phyloP scores from a whole-genome alignment of 2,329 filamentous ascomycete species.

The Cladophialophora bantiana region DNA sequence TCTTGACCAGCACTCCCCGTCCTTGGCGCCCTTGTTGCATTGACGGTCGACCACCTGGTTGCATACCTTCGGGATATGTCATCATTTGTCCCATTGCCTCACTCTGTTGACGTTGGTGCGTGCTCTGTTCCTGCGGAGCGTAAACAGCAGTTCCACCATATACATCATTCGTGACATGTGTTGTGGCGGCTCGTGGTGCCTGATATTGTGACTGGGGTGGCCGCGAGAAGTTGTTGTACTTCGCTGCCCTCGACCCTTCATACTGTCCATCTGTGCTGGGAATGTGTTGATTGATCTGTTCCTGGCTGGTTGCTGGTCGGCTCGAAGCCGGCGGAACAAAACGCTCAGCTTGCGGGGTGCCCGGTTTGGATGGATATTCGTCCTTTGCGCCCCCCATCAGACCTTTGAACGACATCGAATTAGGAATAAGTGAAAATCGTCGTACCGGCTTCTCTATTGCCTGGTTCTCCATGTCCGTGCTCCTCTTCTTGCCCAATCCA shows the following conservation, averaged over 20 bases:
- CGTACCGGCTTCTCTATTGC: conserved; percentile 63
- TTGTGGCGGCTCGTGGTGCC: conserved; percentile 18
- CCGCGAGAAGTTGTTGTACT: conserved; percentile 40
- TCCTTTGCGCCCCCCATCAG: conserved; percentile 66
- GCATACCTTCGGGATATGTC: conserved; percentile 51
- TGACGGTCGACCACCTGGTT: conserved; percentile 46
- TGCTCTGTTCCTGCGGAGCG: conserved; percentile 33
- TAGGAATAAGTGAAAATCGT: conserved; percentile 74
- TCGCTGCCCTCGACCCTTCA: conserved; percentile 28
- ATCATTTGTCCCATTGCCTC: conserved; percentile 43
- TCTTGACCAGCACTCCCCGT: conserved; percentile 76
- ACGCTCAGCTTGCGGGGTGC: conserved; percentile 47
- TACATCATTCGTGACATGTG: conserved; percentile 35
- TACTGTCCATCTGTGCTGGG: conserved; percentile 36
- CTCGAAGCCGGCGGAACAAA: conserved; percentile 31
- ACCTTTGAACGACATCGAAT: conserved; percentile 68
- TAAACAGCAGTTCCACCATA: conserved; percentile 42
- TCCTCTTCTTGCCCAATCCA: conserved; percentile 73
- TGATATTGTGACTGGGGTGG: conserved; percentile 37
- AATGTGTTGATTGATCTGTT: conserved; percentile 27
- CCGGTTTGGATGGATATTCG: conserved; percentile 53
- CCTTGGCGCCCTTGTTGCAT: conserved; percentile 51
- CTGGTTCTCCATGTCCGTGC: conserved; percentile 70
- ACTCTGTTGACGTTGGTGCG: conserved; percentile 47
- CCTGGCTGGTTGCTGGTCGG: conserved; percentile 27